Percentiles rank a stretch among this genome's conserved stretches.
Evolutionary conservation across 2,329 filamentous ascomycete species (phyloP).

Genomic region (Neofusicoccum parvum): DNA sequence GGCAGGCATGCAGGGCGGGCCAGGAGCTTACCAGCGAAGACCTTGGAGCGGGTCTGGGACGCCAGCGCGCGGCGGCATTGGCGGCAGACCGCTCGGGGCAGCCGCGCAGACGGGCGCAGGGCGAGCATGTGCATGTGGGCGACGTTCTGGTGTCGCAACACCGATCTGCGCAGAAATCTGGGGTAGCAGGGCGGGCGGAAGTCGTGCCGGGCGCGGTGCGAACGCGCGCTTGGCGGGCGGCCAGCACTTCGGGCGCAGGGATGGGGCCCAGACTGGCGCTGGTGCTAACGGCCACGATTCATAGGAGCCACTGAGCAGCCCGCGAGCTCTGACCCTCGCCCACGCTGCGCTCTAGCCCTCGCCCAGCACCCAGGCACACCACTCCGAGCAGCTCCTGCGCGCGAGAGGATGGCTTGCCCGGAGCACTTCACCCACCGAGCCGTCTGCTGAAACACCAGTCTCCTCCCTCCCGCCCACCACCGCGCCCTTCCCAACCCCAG

Average conservation of each 20-base stretch:
- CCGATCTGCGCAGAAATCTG: constrained; percentile 17
- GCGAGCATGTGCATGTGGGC: constrained; percentile 8
- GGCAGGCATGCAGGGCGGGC: constrained; percentile 23
- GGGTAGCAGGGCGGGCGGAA: constrained; percentile 10
- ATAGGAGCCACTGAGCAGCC: constrained; percentile 1
- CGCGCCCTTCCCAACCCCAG: background rate
- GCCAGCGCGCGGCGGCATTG: constrained; percentile 19
- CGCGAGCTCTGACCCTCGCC: constrained; percentile 12
- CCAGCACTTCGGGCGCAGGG: constrained; percentile 9
- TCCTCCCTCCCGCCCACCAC: background rate
- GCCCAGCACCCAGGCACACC: constrained; percentile 1
- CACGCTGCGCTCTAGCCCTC: constrained; percentile 12
- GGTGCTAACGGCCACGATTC: constrained; percentile 18
- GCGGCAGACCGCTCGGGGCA: background rate
- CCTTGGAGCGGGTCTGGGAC: constrained; percentile 6
- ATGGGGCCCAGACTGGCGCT: constrained; percentile 4
- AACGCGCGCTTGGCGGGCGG: background rate
- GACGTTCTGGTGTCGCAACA: background rate
- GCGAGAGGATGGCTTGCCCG: constrained; percentile 19
- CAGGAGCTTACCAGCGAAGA: constrained; percentile 20
- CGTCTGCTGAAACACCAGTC: constrained; percentile 20
- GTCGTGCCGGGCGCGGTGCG: background rate
- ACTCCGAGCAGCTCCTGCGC: constrained; percentile 6
- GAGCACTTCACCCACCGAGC: constrained; percentile 3
- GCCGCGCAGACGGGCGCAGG: background rate